A percentile compares a stretch with the other conserved stretches of the same genome.
Evolutionary conservation across 805 yeast genomes (phyloP).

Genomic region (Teunomyces kruisii): DNA sequence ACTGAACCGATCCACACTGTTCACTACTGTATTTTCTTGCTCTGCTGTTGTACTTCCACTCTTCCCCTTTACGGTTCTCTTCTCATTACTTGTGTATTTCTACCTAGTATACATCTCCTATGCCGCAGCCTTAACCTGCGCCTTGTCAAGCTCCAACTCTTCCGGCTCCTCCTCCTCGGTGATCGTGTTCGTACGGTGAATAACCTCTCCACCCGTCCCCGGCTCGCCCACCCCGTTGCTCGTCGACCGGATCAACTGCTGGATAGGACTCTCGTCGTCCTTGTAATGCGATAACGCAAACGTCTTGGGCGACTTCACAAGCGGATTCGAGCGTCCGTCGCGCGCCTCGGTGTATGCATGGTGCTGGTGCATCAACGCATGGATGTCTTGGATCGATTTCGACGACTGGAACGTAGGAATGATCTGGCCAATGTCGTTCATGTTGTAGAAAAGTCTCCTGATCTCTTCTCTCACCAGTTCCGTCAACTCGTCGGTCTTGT

Average conservation of each 20-base stretch:
- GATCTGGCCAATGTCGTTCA: slow-evolving; percentile 31
- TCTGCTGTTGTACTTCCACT: background rate
- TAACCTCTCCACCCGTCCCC: slow-evolving; percentile 13
- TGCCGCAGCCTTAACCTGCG: slow-evolving; percentile 2
- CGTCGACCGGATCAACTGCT: slow-evolving; percentile 29
- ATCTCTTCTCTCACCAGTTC: slow-evolving; percentile 35
- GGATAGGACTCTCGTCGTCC: slow-evolving; percentile 36
- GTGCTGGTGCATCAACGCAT: slow-evolving; percentile 2
- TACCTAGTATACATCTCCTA: slow-evolving; percentile 5
- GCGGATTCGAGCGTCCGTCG: slow-evolving; percentile 11
- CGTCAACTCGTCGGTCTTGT: slow-evolving; percentile 25
- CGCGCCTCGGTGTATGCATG: background rate
- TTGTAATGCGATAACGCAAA: slow-evolving; percentile 36
- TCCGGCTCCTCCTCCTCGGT: slow-evolving; percentile 43
- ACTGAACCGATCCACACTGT: too few relatives aligned
- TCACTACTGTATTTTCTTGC: too few relatives aligned
- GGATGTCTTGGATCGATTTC: slow-evolving; percentile 24
- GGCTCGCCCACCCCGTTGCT: slow-evolving; percentile 8
- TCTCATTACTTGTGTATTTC: slow-evolving; percentile 8
- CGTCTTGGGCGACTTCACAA: slow-evolving; percentile 44
- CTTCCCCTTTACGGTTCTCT: background rate
- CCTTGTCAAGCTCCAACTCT: slow-evolving; percentile 8
- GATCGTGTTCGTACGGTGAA: slow-evolving; percentile 38
- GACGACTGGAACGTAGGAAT: slow-evolving; percentile 35
- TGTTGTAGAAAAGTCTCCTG: slow-evolving; percentile 26